phyloP scores from a whole-genome alignment of 2,329 filamentous ascomycete species.

The Pseudogymnoascus sp. region DNA sequence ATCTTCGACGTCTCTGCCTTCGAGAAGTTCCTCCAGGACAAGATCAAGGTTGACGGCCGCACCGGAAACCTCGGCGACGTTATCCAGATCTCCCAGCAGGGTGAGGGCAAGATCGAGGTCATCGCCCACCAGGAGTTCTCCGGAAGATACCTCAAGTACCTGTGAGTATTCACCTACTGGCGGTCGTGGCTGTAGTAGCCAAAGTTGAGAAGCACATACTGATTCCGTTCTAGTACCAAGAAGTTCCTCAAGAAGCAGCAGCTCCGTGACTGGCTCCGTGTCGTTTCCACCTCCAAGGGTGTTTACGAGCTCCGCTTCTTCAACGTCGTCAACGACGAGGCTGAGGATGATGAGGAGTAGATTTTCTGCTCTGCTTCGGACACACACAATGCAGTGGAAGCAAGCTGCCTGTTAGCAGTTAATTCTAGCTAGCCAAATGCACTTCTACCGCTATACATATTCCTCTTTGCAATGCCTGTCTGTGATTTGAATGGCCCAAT shows the following conservation, averaged over 20 bases:
- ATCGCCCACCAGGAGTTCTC: slow-evolving; percentile 97
- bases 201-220: slow-evolving; percentile 22
- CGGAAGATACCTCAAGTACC: slow-evolving; percentile 98
- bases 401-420: slow-evolving; percentile 11
- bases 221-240: slow-evolving; percentile 67
- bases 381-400: slow-evolving; percentile 1
- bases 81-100: slow-evolving; percentile 82
- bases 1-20: slow-evolving; percentile 99
- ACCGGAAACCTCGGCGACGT: slow-evolving; percentile 95
- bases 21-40: slow-evolving; percentile 99
- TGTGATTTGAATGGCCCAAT: not conserved
- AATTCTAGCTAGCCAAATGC: slow-evolving; percentile 11
- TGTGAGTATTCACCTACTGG: slow-evolving; percentile 54
- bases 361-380: slow-evolving; percentile 30
- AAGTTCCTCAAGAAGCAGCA: slow-evolving; percentile 99
- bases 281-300: slow-evolving; percentile 95
- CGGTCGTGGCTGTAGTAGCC: not conserved
- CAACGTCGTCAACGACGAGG: slow-evolving; percentile 99
- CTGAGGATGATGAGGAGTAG: slow-evolving; percentile 98
- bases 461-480: not conserved
- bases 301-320: slow-evolving; percentile 99
- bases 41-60: slow-evolving; percentile 99
- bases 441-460: not conserved
- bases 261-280: slow-evolving; percentile 99
- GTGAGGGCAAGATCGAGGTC: slow-evolving; percentile 97